Percentiles rank a stretch among this genome's conserved stretches.
These are phyloP conservation scores for Boletus eberwhitei DNA, from an alignment of 768 basidiomycete genomes.

Conservation along the genomic window DNA sequence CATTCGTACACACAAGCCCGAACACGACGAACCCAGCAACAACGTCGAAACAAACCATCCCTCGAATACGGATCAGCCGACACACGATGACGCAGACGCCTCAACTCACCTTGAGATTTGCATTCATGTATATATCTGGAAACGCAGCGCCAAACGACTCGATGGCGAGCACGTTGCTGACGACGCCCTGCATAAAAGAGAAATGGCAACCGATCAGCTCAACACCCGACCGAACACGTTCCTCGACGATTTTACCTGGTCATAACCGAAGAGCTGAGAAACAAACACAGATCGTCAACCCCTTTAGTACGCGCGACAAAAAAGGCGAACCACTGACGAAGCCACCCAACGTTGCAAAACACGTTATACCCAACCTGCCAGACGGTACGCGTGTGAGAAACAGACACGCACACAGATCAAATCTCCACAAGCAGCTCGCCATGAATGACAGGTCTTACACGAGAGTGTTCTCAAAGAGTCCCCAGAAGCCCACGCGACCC, in stretches of 20 bases:
- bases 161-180: constrained; percentile 33
- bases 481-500: constrained; percentile 24
- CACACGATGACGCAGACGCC: not conserved
- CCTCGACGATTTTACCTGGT: constrained; percentile 16
- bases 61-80: constrained; percentile 10
- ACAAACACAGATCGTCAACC: not conserved
- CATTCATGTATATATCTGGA: constrained; percentile 29
- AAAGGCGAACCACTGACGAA: constrained; percentile 22
- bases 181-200: constrained; percentile 23
- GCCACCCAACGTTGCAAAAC: constrained; percentile 31
- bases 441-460: constrained; percentile 19
- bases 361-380: constrained; percentile 29
- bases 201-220: not conserved
- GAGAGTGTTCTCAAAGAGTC: constrained; percentile 27
- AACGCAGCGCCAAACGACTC: constrained; percentile 34
- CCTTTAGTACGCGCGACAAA: not conserved
- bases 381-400: not conserved
- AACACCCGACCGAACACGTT: not conserved
- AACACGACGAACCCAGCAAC: constrained; percentile 21
- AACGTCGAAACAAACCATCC: constrained; percentile 33
- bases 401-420: not conserved
- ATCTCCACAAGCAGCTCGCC: not conserved
- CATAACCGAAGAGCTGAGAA: constrained; percentile 31
- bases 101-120: constrained; percentile 21
- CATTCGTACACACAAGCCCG: not conserved